Evolutionary conservation across 805 yeast species (phyloP), one percentile per base, ranked within the genome.

Genomic region (Yarrowia sp.): DNA sequence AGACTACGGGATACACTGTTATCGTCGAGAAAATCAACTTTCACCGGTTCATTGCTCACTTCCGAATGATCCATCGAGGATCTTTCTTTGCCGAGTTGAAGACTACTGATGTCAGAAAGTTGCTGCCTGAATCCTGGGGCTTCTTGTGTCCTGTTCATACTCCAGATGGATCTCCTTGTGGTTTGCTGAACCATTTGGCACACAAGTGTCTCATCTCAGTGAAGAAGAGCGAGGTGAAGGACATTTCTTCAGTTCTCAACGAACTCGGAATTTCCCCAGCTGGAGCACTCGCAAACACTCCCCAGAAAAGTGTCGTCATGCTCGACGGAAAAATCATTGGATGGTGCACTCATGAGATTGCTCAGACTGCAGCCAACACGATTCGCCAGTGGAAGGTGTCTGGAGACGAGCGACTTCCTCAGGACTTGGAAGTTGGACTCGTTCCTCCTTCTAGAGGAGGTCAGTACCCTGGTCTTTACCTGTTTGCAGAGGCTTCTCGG

Each of bases 111-210:
- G 99, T 95, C 57, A 86, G 99, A 81, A 95, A 95, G 76, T 81
- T 95, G 72, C 83, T 95, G 66, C 99, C 99, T 0, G 99, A 95
- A 77, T 90, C 97, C 0, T 95, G 99, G 99, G 99, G 99, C 3
- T 95, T 95, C 84, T 79, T 95, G 71, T 95, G 99, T 79, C 99
- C 99, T 11, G 99, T 95, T 28, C 99, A 95, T 77, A 95, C 99
- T 13, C 99, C 99, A 6, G 99, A 95, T 88, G 99, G 99, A 71
- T 89, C 98, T 61, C 99, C 99, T 18, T 95, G 99, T 86, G 99
- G 99, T 80, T 82, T 95, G 75, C 81, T 95, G 73, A 95, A 95
- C 78, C 99, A 95, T 82, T 86, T 95, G 79, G 88, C 98, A 9
- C 98, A 95, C 79, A 92, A 90, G 77, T 95, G 99, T 83, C 82